phyloP scores from a whole-genome alignment of 345 rosid genomes.

The Gossypium anomalum region DNA sequence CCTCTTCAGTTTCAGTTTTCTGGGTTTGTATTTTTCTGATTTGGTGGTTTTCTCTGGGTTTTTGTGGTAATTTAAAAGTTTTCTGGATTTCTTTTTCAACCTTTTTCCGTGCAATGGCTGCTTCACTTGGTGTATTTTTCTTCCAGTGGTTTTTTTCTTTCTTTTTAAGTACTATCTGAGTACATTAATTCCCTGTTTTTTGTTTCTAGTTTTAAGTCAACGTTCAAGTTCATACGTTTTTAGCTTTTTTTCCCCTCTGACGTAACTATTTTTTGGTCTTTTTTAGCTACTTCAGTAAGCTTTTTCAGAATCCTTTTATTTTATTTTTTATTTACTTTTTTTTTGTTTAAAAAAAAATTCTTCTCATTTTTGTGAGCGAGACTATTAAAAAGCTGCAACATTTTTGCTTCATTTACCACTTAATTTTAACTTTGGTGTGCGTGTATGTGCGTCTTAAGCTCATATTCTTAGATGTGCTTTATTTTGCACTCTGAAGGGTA shows the following conservation, averaged over 20 bases:
- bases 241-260: background rate
- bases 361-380: background rate
- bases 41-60: background rate
- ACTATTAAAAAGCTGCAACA: background rate
- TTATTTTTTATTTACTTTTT: background rate
- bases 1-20: background rate
- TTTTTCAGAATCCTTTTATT: background rate
- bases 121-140: too few relatives aligned
- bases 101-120: background rate
- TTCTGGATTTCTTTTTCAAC: background rate
- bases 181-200: background rate
- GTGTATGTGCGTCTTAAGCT: background rate
- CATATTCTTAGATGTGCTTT: background rate
- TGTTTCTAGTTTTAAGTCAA: background rate
- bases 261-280: background rate
- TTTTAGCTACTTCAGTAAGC: background rate
- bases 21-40: background rate
- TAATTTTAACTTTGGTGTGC: background rate
- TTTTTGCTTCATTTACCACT: background rate
- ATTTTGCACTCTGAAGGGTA: background rate
- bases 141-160: background rate
- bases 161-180: background rate
- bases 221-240: background rate
- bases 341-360: background rate
- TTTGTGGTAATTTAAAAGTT: background rate